Evolutionary conservation across 192 early-diverging fungal species (phyloP).

Genomic region (Mortierella hygrophila): DNA sequence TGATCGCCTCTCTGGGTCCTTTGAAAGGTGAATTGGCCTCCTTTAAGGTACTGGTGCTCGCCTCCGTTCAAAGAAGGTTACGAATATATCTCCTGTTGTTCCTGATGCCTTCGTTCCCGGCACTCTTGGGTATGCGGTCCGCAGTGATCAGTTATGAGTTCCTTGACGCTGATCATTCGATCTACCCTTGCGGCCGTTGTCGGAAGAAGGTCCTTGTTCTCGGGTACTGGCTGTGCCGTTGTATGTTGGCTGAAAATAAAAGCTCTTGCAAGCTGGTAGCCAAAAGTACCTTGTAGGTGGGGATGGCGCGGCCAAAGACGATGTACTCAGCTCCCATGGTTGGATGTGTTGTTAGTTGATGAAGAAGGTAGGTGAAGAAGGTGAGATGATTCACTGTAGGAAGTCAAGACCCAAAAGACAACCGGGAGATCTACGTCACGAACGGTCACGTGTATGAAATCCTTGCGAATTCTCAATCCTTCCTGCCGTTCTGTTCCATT

Average conservation of each 20-base stretch:
- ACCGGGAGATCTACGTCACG: neutral
- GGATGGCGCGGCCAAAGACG: conserved; percentile 48
- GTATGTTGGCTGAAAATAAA: neutral
- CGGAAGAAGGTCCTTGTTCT: neutral
- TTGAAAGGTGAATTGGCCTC: neutral
- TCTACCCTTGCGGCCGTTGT: neutral
- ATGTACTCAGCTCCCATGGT: conserved; percentile 51
- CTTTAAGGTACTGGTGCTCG: neutral
- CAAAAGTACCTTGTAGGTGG: conserved; percentile 45
- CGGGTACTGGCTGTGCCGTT: neutral
- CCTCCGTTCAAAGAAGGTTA: neutral
- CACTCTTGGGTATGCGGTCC: neutral
- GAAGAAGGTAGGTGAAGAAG: conserved; percentile 3
- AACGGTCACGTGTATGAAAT: neutral
- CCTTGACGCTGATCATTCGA: neutral
- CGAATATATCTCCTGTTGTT: neutral
- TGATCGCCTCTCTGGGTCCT: too few relatives aligned
- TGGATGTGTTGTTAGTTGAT: conserved; percentile 1
- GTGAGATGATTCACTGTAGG: neutral
- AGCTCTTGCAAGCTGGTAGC: neutral
- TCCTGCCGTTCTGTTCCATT: neutral
- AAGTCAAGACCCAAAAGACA: neutral
- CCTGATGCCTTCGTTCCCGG: neutral
- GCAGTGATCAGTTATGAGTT: neutral
- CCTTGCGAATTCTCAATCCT: too few relatives aligned